phyloP scores from a whole-genome alignment of 495 filamentous ascomycete species.

The Thozetella sp. region DNA sequence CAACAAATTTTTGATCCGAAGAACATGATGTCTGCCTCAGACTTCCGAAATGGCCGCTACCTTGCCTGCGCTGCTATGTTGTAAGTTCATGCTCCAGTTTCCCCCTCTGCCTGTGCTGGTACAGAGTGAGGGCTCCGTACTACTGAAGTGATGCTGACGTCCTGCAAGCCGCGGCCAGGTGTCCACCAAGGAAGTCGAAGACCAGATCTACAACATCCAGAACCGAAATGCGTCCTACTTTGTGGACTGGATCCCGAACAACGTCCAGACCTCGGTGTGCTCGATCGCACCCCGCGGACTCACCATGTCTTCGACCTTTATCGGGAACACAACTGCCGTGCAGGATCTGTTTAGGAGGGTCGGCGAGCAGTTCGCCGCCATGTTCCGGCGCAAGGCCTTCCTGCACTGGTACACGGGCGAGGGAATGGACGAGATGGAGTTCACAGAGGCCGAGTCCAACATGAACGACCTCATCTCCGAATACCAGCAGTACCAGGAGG shows the following conservation, averaged over 20 bases:
- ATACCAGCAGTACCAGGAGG: constrained; percentile 99
- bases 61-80: constrained; percentile 99
- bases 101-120: no score
- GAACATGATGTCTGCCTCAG: constrained; percentile 99
- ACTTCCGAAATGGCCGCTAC: constrained; percentile 99
- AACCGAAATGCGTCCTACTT: constrained; percentile 99
- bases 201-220: constrained; percentile 99
- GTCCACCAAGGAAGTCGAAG: constrained; percentile 99
- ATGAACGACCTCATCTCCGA: constrained; percentile 99
- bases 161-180: constrained; percentile 87
- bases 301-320: constrained; percentile 99
- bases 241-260: constrained; percentile 99
- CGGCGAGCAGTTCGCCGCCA: constrained; percentile 98
- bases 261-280: constrained; percentile 99
- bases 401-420: constrained; percentile 99
- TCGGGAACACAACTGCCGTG: constrained; percentile 99
- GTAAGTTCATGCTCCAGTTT: constrained; percentile 41
- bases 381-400: constrained; percentile 99
- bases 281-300: constrained; percentile 97
- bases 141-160: constrained; percentile 23
- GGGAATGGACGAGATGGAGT: constrained; percentile 99
- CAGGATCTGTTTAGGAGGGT: constrained; percentile 99
- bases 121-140: no score
- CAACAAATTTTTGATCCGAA: constrained; percentile 99
- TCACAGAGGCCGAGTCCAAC: constrained; percentile 99